Percentiles rank a stretch among this genome's conserved stretches.
Evolutionary conservation across 2,329 filamentous ascomycete genomes (phyloP).

Genomic region (Stagonosporopsis vannaccii): DNA sequence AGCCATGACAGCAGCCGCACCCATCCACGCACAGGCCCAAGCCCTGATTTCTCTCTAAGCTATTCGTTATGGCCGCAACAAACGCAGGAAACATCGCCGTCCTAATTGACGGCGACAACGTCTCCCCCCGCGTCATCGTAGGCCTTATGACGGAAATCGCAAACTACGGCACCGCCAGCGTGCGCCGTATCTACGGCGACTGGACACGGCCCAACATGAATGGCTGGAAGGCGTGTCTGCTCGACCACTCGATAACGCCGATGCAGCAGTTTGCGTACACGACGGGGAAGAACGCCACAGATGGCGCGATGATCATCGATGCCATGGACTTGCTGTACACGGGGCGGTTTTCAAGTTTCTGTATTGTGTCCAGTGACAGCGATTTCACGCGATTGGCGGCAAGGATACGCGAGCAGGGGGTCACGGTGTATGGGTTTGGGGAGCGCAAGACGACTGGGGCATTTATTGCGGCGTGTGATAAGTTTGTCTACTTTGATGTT

Average conservation of each 20-base stretch:
- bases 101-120: slow-evolving; percentile 38
- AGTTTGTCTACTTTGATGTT: slow-evolving; percentile 35
- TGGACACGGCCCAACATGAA: slow-evolving; percentile 34
- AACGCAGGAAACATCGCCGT: slow-evolving; percentile 23
- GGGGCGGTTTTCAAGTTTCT: slow-evolving; percentile 44
- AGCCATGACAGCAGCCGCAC: no score
- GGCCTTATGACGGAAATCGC: slow-evolving; percentile 42
- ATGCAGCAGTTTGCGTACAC: slow-evolving; percentile 44
- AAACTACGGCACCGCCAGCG: slow-evolving; percentile 42
- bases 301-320: slow-evolving; percentile 47
- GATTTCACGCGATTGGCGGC: slow-evolving; percentile 47
- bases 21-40: no score
- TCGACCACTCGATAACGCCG: slow-evolving; percentile 33
- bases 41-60: background rate
- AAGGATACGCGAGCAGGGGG: slow-evolving; percentile 46
- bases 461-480: slow-evolving; percentile 39
- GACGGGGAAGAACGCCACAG: slow-evolving; percentile 41
- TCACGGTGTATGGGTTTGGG: slow-evolving; percentile 46
- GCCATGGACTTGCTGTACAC: slow-evolving; percentile 49
- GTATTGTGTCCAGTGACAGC: slow-evolving; percentile 47
- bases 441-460: slow-evolving; percentile 37
- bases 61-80: background rate
- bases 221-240: slow-evolving; percentile 28
- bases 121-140: slow-evolving; percentile 30
- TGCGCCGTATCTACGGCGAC: slow-evolving; percentile 42